A percentile compares a stretch with the other conserved stretches of the same genome.
phyloP scores from a whole-genome alignment of 768 basidiomycete genomes.

The Naganishia kalamii region DNA sequence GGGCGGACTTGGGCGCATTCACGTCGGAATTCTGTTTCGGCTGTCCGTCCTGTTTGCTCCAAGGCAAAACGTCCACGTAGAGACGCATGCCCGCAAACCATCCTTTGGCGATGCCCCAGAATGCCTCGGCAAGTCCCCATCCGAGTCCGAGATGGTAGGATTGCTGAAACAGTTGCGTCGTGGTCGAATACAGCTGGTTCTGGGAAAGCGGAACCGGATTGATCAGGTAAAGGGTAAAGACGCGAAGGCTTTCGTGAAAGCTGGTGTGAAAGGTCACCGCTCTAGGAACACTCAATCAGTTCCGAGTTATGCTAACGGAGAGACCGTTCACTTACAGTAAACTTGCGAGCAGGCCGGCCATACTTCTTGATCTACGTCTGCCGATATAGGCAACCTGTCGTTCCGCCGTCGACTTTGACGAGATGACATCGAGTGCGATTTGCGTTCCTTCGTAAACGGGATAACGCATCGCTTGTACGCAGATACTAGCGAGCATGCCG shows the following conservation, averaged over 20 bases:
- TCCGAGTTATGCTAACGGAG: not conserved
- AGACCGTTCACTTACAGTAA: not conserved
- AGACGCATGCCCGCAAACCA: conserved; percentile 39
- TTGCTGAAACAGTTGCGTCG: conserved; percentile 22
- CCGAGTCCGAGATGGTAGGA: conserved; percentile 44
- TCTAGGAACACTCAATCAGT: not conserved
- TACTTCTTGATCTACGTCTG: conserved; percentile 20
- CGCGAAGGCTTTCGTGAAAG: conserved; percentile 38
- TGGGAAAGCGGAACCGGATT: conserved; percentile 34
- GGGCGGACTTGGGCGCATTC: not conserved
- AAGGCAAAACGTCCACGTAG: conserved; percentile 40
- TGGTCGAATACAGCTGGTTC: not conserved
- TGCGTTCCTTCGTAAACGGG: conserved; percentile 34
- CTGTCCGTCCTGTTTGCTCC: not conserved
- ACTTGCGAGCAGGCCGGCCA: not conserved
- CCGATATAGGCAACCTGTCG: not conserved
- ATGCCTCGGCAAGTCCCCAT: conserved; percentile 41
- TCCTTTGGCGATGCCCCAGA: conserved; percentile 42
- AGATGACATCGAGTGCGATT: not conserved
- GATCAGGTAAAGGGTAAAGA: conserved; percentile 35
- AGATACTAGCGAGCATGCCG: conserved; percentile 40
- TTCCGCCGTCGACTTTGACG: not conserved
- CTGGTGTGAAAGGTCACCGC: conserved; percentile 30
- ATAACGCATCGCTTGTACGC: conserved; percentile 35
- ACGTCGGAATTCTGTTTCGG: not conserved